Evolutionary conservation across 257 asterid genomes (phyloP), one percentile per base, ranked within the genome.

Genomic region (Echium plantagineum): DNA sequence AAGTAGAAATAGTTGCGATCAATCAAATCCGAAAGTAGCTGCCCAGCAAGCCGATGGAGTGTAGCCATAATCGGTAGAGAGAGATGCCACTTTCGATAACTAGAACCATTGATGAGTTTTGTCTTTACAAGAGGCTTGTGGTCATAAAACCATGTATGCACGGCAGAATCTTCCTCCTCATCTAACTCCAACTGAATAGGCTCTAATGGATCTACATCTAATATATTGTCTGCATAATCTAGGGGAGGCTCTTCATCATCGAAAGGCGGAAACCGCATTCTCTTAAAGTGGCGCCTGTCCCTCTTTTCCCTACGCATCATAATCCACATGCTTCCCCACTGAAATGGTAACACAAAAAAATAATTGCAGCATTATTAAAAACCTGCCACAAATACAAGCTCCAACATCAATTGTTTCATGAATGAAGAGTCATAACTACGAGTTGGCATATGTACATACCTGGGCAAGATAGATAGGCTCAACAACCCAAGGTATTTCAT

Each of bases 251-350:
- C 98, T 76, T 93, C 98, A 65, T 93, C 98, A 73, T 93, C 98
- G 67, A 93, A 93, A 51, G 98, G 97, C 38, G 98, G 98, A 71
- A 93, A 93, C 21, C 97, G 84, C 97, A 93, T 93, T 59, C 98
- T 93, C 81, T 93, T 93, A 77, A 93, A 93, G 83, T 93, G 97
- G 0, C 97, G 81, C 0, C 98, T 71, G 73, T 93, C 98, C 76
- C 98, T 81, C 85, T 93, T 93, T 83, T 93, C 98, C 71, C 98
- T 80, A 52, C 98, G 79, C 98, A 93, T 88, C 98, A 93, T 93
- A 61, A 93, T 93, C 98, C 98, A 93, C 98, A 93, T 93, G 3
- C 95, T 75, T 46, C 98, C 98, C 98, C 98, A 93, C 97, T 90
- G 83, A 38, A 74, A 70, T 28, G 7, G 5, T 28, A 28, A 28